Conservation (phyloP, 768 basidiomycete species). For the Termitomyces sp. region DNA sequence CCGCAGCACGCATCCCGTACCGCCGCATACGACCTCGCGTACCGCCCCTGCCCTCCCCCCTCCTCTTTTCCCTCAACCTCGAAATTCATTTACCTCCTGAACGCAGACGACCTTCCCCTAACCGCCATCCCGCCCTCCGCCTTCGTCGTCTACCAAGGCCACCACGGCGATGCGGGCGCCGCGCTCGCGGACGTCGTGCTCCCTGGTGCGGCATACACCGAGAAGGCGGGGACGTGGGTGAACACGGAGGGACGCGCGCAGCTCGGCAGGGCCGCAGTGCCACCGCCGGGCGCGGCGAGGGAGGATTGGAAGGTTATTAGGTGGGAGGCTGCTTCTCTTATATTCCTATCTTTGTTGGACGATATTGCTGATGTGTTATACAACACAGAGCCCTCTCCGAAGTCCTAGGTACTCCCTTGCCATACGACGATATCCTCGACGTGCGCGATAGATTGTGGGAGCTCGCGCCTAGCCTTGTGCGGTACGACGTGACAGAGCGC, state of each 20-base stretch:
- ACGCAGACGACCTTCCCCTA: constrained; percentile 92
- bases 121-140: constrained; percentile 85
- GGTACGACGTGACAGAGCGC: constrained; percentile 79
- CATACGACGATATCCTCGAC: constrained; percentile 84
- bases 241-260: constrained; percentile 96
- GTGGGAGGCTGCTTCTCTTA: constrained; percentile 35
- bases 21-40: constrained; percentile 94
- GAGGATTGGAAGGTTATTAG: constrained; percentile 99
- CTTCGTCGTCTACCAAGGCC: constrained; percentile 98
- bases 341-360: too few species aligned
- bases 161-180: constrained; percentile 96
- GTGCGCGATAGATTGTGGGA: constrained; percentile 97
- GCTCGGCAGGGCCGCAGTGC: constrained; percentile 86
- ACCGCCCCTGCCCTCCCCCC: constrained; percentile 69
- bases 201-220: constrained; percentile 92
- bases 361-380: neutral
- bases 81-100: constrained; percentile 96
- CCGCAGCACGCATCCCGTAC: constrained; percentile 83
- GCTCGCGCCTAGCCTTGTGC: constrained; percentile 84
- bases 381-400: constrained; percentile 79
- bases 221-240: constrained; percentile 86
- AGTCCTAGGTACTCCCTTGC: constrained; percentile 72
- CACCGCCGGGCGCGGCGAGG: constrained; percentile 90
- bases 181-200: constrained; percentile 96
- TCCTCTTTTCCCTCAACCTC: constrained; percentile 73